A percentile compares a stretch with the other conserved stretches of the same genome.
Evolutionary conservation across 2,329 filamentous ascomycete species (phyloP).

Genomic region (Verticillium tricorpus): DNA sequence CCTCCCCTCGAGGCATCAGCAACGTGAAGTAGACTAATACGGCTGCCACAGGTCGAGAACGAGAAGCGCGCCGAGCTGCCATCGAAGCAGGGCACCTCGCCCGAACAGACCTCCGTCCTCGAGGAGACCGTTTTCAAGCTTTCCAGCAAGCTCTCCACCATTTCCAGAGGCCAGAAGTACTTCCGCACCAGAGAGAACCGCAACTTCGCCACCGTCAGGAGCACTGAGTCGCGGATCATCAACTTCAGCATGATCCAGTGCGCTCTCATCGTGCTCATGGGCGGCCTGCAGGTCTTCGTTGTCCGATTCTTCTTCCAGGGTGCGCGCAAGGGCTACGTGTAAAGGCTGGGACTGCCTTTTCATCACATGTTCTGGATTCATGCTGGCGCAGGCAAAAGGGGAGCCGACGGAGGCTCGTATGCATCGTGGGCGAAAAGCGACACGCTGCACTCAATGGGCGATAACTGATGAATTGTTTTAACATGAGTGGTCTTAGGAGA

Average conservation of each 20-base stretch:
- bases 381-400: not conserved
- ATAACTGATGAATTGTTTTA: not conserved
- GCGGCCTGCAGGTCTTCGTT: slow-evolving; percentile 91
- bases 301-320: slow-evolving; percentile 99
- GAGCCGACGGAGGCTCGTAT: not conserved
- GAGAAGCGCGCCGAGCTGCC: slow-evolving; percentile 78
- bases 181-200: slow-evolving; percentile 98
- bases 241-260: slow-evolving; percentile 96
- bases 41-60: slow-evolving; percentile 70
- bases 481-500: not conserved
- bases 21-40: not conserved
- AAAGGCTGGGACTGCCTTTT: slow-evolving; percentile 7
- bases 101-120: slow-evolving; percentile 82
- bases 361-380: not conserved
- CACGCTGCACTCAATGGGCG: not conserved
- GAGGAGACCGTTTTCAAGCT: slow-evolving; percentile 96
- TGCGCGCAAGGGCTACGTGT: slow-evolving; percentile 66
- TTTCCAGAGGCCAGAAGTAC: slow-evolving; percentile 97
- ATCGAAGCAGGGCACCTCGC: slow-evolving; percentile 79
- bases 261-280: slow-evolving; percentile 90
- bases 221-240: slow-evolving; percentile 92
- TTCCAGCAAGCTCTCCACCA: slow-evolving; percentile 86
- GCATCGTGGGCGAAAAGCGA: not conserved
- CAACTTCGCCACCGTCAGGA: slow-evolving; percentile 96
- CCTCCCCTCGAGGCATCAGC: slow-evolving; percentile 5